A percentile compares a stretch with the other conserved stretches of the same genome.
phyloP scores from a whole-genome alignment of 257 asterid genomes.

The Fraxinus quadrangulata region DNA sequence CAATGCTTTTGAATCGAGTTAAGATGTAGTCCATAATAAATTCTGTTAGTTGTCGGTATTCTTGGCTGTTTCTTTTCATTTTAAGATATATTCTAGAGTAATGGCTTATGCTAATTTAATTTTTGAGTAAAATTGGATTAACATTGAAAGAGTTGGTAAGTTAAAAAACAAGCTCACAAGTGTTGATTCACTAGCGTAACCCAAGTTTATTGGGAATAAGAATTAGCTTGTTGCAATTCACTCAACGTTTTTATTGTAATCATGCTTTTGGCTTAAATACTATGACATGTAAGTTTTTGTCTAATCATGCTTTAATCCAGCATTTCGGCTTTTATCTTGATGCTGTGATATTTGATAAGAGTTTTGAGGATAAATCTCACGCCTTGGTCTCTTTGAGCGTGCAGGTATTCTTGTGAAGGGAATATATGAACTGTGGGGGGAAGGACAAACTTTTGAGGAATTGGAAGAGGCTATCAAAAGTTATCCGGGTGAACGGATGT shows the following conservation, averaged over 20 bases:
- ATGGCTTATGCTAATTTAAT: not conserved
- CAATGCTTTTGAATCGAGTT: not conserved
- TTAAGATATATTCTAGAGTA: not conserved
- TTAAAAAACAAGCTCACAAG: not conserved
- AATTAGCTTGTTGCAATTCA: not conserved
- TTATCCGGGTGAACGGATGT: constrained; percentile 70
- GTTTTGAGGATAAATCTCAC: not conserved
- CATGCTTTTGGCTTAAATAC: not conserved
- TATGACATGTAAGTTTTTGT: not conserved
- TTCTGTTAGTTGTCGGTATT: not conserved
- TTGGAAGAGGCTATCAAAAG: constrained; percentile 67
- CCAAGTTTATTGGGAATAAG: not conserved
- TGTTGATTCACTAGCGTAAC: not conserved
- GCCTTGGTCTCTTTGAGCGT: not conserved
- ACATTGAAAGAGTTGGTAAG: not conserved
- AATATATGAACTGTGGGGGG: constrained; percentile 95
- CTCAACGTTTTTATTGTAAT: not conserved
- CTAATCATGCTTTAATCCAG: not conserved
- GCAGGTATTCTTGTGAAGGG: constrained; percentile 96
- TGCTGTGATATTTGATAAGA: not conserved
- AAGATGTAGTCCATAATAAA: not conserved
- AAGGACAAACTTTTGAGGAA: constrained; percentile 77
- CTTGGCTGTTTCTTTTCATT: not conserved
- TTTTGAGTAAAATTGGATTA: not conserved
- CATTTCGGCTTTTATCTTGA: not conserved